Base-by-base conservation (phyloP, 257 asterid species). In the Solanum tacnaense region DNA sequence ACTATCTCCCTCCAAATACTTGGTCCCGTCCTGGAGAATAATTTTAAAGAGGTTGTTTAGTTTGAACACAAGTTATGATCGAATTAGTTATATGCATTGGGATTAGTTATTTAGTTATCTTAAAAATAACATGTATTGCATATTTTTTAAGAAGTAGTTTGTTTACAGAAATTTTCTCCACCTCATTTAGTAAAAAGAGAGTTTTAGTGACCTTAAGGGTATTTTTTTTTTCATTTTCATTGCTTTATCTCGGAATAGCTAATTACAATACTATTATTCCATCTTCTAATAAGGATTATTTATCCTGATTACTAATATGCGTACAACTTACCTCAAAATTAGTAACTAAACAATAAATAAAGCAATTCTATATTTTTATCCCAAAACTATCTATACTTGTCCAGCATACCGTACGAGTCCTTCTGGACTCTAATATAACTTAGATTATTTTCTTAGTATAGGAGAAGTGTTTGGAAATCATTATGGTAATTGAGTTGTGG, bases 41-140 rank as follows among this genome's bases (percentile, higher is more conserved):
- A 9, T 1, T 10, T 62, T 62, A 1, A 23, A 23, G 0, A 9
- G 29, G 15, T 9, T 0, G 3, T 23, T 62, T 9, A 1, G 1
- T 23, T 62, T 23, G 70, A 62, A 62, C 7, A 1, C 1, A 4
- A 60, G 13, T 23, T 23, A 60, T 60, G 31, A 23, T 23, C 0
- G 1, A 7, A 18, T 20, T 6, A 6, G 1, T 7, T 18, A 56
- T 52, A 52, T 16, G 9, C 3, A 18, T 16, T 52, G 29, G 5
- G 1, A 62, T 23, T 62, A 62, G 13, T 9, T 23, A 7, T 62
- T 8, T 58, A 20, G 13, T 60, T 60, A 0, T 60, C 9, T 62
- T 23, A 9, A 62, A 62, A 62, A 9, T 60, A 60, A 60, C 4
- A 60, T 4, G 4, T 60, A 60, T 60, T 8, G 0, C 6, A 58